Evolutionary conservation across 106 monocot genomes (phyloP), one percentile per base, ranked within the genome.

Genomic region (Acorus calamus): DNA sequence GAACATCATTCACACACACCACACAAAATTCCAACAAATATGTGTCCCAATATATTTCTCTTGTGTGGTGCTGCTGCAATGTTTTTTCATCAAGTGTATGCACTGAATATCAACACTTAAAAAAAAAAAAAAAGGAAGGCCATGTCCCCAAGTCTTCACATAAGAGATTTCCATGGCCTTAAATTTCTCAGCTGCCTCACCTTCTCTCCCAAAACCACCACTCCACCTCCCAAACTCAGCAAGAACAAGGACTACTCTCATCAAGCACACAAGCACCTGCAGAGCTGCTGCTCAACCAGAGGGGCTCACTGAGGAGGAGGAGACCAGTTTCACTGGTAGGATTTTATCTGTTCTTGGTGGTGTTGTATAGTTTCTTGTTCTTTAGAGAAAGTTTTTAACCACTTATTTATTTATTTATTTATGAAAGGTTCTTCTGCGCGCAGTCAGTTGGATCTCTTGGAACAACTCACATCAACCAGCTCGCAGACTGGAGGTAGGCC

Each of bases 381-480:
- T 28, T 28, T 28, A 28, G 28, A 28, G 28, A n/a, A n/a, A 28
- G 28, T 28, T 28, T 28, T 28, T 28, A 1, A 14, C 2, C 45
- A 11, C 41, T n/a, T 42, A 2, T 3, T 13, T 7, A 47, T 61
- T n/a, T 42, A 2, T 3, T 13, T 7, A 47, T 61, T 56, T 62
- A 5, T 11, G 41, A 55, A 28, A 89, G 88, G 73, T 42, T 88
- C 85, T 50, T 89, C 89, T 49, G 76, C 81, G 5, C 86, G 83
- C 44, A 50, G 47, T 52, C 93, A 89, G 68, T 51, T 94, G 77
- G 83, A 86, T 77, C 75, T 94, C 61, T 68, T 94, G 68, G 77
- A 89, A 56, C 93, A 89, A 66, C 79, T 94, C 52, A 71, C 74
- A 71, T 79, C 83, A 46, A 57, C 78, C 41, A 51, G 57, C 47